Evolutionary conservation across 1,139 yeast genomes (phyloP).

Genomic region (Taphrina deformans): DNA sequence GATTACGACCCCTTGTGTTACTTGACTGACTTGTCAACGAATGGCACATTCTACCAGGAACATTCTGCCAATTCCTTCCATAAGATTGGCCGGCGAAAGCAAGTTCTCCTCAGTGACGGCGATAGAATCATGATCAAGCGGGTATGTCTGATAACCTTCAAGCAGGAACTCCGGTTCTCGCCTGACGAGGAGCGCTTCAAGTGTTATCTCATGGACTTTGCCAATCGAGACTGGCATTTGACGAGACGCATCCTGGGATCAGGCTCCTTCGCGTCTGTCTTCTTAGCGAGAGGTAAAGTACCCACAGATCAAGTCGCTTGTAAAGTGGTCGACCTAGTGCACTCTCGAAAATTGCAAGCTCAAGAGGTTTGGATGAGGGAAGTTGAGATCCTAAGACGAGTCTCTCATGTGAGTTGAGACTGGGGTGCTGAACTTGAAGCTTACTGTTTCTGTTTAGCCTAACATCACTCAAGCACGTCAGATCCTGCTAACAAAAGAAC

Average conservation of each 20-base stretch:
- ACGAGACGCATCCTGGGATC: constrained; percentile 53
- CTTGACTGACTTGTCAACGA: constrained; percentile 58
- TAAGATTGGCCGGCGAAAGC: constrained; percentile 45
- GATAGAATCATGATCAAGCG: constrained; percentile 51
- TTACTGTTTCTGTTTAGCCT: constrained; percentile 38
- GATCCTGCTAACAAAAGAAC: constrained; percentile 25
- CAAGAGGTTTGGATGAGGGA: constrained; percentile 40
- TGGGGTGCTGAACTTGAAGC: not conserved
- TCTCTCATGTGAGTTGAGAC: constrained; percentile 39
- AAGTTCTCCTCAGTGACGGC: constrained; percentile 50
- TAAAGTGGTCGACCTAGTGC: constrained; percentile 40
- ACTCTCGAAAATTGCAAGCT: constrained; percentile 15
- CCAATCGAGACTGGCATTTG: constrained; percentile 49
- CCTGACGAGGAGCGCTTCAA: constrained; percentile 22
- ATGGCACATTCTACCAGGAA: constrained; percentile 40
- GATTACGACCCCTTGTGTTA: constrained; percentile 44
- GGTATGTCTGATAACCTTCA: constrained; percentile 43
- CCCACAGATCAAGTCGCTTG: constrained; percentile 42
- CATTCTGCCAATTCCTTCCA: not conserved
- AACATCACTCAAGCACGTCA: constrained; percentile 40
- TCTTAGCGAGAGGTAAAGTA: constrained; percentile 38
- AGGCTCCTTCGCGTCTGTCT: constrained; percentile 64
- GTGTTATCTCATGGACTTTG: constrained; percentile 18
- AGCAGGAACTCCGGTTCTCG: constrained; percentile 37
- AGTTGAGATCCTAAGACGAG: constrained; percentile 39